Base-by-base conservation (phyloP, 1,284 basidiomycete species). In the Cryptococcus hybrid region DNA sequence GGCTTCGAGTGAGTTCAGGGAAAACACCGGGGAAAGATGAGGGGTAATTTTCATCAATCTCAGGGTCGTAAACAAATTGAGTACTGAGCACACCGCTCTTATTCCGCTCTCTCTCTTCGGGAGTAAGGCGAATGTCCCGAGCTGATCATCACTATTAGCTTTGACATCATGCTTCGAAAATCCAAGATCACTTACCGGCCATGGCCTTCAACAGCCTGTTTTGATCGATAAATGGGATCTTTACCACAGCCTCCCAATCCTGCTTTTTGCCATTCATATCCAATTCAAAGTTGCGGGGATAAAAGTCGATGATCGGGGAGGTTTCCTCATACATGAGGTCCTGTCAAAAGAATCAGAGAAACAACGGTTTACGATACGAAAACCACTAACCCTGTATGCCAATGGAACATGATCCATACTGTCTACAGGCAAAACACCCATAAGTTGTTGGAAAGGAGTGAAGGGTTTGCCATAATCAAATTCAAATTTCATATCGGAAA, bases 261-360 rank as follows among this genome's bases (percentile, higher is more conserved):
- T 89, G 87, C 76, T 95, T 99, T 83, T 99, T 99, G 51, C 96
- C 96, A 70, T 99, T 99, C 71, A 97, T 79, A 79, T 99, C 96
- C 63, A 86, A 86, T 64, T 92, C 92, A 66, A 98, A 99, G 54
- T 91, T 85, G 12, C 80, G 65, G 0, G 96, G 96, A 75, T 99
- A 99, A 80, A 99, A 99, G 73, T 96, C 91, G 54, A 91, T 78
- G 68, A 99, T 97, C 0, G 92, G 85, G 4, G 95, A 99, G 58
- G 84, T 86, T 3, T 86, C 79, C 66, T 90, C 87, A 60, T 82
- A 86, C 94, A 99, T 97, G 45, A 99, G 81, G 61, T 96, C 92
- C 86, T 93, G 71, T 30, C 30, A 30, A 30, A 30, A 30, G 30
- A 30, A 30, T 30, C 30, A 30, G 30, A 30, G 30, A 30, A 30